These are phyloP conservation scores for Bifiguratus adelaidae DNA, from an alignment of 192 early-diverging fungal species.

Conservation along the genomic window DNA sequence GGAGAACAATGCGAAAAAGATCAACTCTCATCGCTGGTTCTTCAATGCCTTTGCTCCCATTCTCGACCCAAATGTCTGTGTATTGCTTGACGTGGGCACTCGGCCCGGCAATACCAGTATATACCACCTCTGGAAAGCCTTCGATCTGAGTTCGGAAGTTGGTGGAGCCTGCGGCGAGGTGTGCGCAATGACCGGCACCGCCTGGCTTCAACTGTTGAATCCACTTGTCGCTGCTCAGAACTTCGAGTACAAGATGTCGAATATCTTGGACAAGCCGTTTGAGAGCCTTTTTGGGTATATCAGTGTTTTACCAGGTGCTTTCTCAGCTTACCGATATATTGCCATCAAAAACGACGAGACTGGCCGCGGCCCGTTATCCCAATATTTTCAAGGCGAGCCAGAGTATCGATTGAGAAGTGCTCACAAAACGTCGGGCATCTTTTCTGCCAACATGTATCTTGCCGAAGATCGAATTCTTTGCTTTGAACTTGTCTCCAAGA, in stretches of 20 bases:
- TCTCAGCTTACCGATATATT: conserved; percentile 87
- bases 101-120: conserved; percentile 71
- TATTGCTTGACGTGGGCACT: conserved; percentile 91
- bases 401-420: conserved; percentile 61
- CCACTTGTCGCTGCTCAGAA: conserved; percentile 92
- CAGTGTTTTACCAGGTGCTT: conserved; percentile 89
- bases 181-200: conserved; percentile 68
- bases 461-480: conserved; percentile 90
- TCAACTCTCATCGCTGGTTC: conserved; percentile 97
- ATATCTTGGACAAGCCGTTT: conserved; percentile 94
- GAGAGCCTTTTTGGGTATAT: conserved; percentile 96
- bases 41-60: conserved; percentile 84
- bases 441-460: conserved; percentile 90
- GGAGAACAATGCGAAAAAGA: conserved; percentile 87
- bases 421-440: conserved; percentile 54
- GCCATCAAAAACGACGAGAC: conserved; percentile 64
- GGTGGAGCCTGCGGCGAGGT: conserved; percentile 96
- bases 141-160: conserved; percentile 66
- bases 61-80: conserved; percentile 79
- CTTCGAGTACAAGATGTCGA: conserved; percentile 98
- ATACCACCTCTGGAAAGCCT: conserved; percentile 92
- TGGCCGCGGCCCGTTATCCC: conserved; percentile 51
- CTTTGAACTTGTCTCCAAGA: conserved; percentile 88
- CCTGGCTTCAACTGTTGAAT: conserved; percentile 59
- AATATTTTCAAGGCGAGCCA: conserved; percentile 90